Conservation (phyloP, 495 filamentous ascomycete genomes). For the Penicillium ucsense region DNA sequence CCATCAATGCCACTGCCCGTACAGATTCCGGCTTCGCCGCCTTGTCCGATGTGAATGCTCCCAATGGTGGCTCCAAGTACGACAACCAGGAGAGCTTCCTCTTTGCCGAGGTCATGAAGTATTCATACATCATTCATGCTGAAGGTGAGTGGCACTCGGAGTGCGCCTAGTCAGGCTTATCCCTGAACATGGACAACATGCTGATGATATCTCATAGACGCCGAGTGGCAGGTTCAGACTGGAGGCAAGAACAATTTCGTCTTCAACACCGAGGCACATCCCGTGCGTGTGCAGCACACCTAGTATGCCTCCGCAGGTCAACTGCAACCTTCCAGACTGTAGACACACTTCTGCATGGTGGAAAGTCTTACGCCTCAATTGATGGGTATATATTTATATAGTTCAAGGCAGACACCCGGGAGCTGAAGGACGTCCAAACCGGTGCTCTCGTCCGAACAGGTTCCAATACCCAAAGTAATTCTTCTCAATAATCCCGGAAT, state of each 20-base stretch:
- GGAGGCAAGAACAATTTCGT: slow-evolving; percentile 54
- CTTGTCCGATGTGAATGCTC: slow-evolving; percentile 55
- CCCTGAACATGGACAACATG: neutral
- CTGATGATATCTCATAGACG: slow-evolving; percentile 34
- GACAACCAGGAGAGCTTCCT: slow-evolving; percentile 85
- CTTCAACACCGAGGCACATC: slow-evolving; percentile 82
- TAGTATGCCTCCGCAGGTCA: neutral
- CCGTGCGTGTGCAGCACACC: slow-evolving; percentile 44
- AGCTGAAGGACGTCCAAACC: too few relatives aligned
- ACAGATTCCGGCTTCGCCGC: slow-evolving; percentile 59
- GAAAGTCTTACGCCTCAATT: neutral
- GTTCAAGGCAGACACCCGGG: too few relatives aligned
- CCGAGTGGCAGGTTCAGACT: slow-evolving; percentile 55
- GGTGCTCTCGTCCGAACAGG: too few relatives aligned
- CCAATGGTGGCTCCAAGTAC: slow-evolving; percentile 47
- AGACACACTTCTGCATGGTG: slow-evolving; percentile 3
- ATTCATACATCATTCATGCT: slow-evolving; percentile 61
- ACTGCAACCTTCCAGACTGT: slow-evolving; percentile 1
- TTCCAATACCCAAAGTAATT: too few relatives aligned
- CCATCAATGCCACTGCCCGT: slow-evolving; percentile 55
- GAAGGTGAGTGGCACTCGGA: slow-evolving; percentile 11
- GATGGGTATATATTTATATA: too few relatives aligned
- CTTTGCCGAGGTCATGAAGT: slow-evolving; percentile 87
- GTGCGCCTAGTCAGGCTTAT: neutral
- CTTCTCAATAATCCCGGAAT: too few relatives aligned